A percentile compares a stretch with the other conserved stretches of the same genome.
Conservation (phyloP, 768 basidiomycete genomes). For the Pleurotus pulmonarius region DNA sequence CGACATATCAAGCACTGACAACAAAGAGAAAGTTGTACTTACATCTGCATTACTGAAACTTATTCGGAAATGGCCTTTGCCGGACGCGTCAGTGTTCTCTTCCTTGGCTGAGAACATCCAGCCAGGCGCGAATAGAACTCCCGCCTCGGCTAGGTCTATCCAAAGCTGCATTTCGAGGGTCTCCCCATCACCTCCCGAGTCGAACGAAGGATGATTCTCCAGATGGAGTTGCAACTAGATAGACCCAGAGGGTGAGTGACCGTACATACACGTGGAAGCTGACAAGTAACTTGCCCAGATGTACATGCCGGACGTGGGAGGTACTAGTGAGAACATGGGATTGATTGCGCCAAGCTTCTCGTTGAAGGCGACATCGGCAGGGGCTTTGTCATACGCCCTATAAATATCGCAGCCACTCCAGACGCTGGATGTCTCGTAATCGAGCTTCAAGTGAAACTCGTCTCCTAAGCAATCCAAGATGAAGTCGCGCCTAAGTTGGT, state of each 20-base stretch:
- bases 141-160: conserved; percentile 52
- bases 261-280: neutral
- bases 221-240: conserved; percentile 52
- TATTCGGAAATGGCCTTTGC: conserved; percentile 51
- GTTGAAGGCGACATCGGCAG: conserved; percentile 14
- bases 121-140: conserved; percentile 63
- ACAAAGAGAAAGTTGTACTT: conserved; percentile 11
- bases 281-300: conserved; percentile 46
- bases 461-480: conserved; percentile 62
- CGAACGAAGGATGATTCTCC: conserved; percentile 45
- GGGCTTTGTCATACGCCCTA: conserved; percentile 37
- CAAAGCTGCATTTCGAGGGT: conserved; percentile 56
- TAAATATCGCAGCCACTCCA: conserved; percentile 39
- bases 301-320: conserved; percentile 85
- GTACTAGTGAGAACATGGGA: conserved; percentile 62
- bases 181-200: conserved; percentile 30
- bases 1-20: neutral
- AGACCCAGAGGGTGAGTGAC: too few species aligned
- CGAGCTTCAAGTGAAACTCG: conserved; percentile 53
- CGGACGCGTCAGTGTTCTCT: conserved; percentile 14
- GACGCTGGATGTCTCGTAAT: conserved; percentile 21
- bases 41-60: conserved; percentile 56
- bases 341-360: conserved; percentile 34
- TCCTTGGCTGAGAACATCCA: conserved; percentile 37
- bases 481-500: conserved; percentile 54